Evolutionary conservation across 768 basidiomycete genomes (phyloP).

Genomic region (Lactarius tabidus): DNA sequence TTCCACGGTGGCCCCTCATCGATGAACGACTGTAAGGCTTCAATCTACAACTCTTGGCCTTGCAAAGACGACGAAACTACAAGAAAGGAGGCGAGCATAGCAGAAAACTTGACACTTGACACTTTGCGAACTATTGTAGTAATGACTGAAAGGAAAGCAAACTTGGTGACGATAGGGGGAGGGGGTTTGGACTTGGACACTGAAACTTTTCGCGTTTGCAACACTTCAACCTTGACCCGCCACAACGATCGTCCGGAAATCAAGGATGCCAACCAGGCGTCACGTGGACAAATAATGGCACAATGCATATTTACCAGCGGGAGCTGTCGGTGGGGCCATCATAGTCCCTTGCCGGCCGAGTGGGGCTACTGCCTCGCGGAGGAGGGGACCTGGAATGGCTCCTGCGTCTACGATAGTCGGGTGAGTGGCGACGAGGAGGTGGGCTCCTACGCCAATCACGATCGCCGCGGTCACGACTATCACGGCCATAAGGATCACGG

Average conservation of each 20-base stretch:
- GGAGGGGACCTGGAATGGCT: slow-evolving; percentile 82
- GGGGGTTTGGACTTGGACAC: slow-evolving; percentile 39
- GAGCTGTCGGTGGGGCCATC: slow-evolving; percentile 45
- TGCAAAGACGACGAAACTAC: slow-evolving; percentile 35
- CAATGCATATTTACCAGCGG: slow-evolving; percentile 55
- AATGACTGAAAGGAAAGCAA: slow-evolving; percentile 43
- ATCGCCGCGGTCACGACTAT: slow-evolving; percentile 47
- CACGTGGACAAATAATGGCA: slow-evolving; percentile 21
- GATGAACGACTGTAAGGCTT: slow-evolving; percentile 25
- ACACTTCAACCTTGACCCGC: slow-evolving; percentile 40
- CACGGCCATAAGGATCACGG: slow-evolving; percentile 41
- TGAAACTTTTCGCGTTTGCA: slow-evolving; percentile 36
- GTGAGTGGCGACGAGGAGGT: slow-evolving; percentile 64
- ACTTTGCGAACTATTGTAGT: slow-evolving; percentile 49
- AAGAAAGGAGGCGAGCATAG: slow-evolving; percentile 50
- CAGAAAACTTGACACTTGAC: slow-evolving; percentile 65
- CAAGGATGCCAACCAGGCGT: slow-evolving; percentile 28
- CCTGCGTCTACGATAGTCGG: slow-evolving; percentile 68
- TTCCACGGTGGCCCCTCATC: slow-evolving; percentile 21
- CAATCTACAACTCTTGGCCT: slow-evolving; percentile 28
- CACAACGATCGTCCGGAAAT: slow-evolving; percentile 23
- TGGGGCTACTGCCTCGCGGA: slow-evolving; percentile 62
- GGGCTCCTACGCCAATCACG: slow-evolving; percentile 75
- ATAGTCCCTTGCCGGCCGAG: slow-evolving; percentile 39
- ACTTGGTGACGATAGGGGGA: slow-evolving; percentile 34